Conservation (phyloP, 192 early-diverging fungal genomes). For the Powellomyces hirtus region DNA sequence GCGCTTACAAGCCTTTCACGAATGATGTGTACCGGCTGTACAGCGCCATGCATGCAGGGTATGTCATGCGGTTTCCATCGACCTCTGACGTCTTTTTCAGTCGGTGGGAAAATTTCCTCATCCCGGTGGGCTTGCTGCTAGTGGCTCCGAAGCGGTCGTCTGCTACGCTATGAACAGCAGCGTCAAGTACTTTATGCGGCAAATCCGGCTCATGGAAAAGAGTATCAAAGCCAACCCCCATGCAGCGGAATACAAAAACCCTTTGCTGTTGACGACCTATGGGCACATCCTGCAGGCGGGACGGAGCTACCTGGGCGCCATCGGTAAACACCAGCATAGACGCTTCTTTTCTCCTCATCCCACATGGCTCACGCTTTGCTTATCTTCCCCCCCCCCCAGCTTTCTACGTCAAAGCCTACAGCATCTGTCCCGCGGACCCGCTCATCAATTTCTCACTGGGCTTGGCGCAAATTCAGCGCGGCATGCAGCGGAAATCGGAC, state of each 20-base stretch:
- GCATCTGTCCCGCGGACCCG: slow-evolving; percentile 61
- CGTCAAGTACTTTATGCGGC: slow-evolving; percentile 58
- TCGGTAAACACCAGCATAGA: slow-evolving; percentile 41
- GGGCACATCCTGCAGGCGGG: slow-evolving; percentile 60
- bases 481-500: slow-evolving; percentile 67
- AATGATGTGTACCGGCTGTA: slow-evolving; percentile 54
- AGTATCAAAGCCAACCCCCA: slow-evolving; percentile 19
- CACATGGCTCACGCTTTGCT: too few species aligned
- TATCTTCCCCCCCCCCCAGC: slow-evolving; percentile 14
- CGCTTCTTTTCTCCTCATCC: neutral
- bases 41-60: slow-evolving; percentile 43
- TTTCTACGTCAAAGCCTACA: slow-evolving; percentile 58
- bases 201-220: slow-evolving; percentile 45
- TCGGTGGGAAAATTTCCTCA: too few species aligned
- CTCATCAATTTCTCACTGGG: slow-evolving; percentile 64
- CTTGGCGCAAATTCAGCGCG: slow-evolving; percentile 59
- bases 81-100: neutral
- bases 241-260: slow-evolving; percentile 28
- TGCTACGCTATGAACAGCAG: slow-evolving; percentile 46
- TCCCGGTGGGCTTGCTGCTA: too few species aligned
- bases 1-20: neutral
- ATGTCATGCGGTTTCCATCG: slow-evolving; percentile 11
- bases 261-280: slow-evolving; percentile 53
- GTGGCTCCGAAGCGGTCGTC: slow-evolving; percentile 40
- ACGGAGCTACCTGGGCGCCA: slow-evolving; percentile 56